A percentile compares a stretch with the other conserved stretches of the same genome.
Conservation (phyloP, 306 rosid species). For the Clitoria ternatea region DNA sequence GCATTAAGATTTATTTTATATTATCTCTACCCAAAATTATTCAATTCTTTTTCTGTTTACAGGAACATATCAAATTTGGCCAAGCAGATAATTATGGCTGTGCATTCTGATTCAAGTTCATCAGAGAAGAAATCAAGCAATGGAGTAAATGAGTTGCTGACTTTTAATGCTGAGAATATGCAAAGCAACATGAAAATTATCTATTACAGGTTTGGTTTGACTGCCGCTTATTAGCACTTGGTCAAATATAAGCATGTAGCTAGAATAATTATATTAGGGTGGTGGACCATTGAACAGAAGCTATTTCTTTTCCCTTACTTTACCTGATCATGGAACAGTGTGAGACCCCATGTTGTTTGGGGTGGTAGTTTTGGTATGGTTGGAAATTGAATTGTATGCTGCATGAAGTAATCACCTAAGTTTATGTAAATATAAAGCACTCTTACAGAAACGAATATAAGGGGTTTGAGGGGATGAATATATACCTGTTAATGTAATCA, state of each 20-base stretch:
- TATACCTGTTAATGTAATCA: background rate
- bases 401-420: background rate
- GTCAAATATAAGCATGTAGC: background rate
- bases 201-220: conserved; percentile 76
- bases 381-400: conserved; percentile 10
- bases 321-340: background rate
- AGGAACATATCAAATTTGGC: conserved; percentile 13
- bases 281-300: background rate
- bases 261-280: background rate
- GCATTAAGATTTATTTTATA: background rate
- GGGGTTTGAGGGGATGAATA: background rate
- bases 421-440: background rate
- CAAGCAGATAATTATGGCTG: conserved; percentile 55
- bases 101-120: conserved; percentile 47
- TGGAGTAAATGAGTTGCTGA: conserved; percentile 48
- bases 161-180: conserved; percentile 84
- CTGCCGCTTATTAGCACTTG: background rate
- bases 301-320: background rate
- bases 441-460: background rate
- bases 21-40: background rate
- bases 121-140: conserved; percentile 68
- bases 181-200: conserved; percentile 81
- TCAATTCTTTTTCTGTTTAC: conserved; percentile 7
- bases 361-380: background rate
- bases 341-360: background rate